Evolutionary conservation across 345 rosid species (phyloP).

Genomic region (Aquilaria malaccensis): DNA sequence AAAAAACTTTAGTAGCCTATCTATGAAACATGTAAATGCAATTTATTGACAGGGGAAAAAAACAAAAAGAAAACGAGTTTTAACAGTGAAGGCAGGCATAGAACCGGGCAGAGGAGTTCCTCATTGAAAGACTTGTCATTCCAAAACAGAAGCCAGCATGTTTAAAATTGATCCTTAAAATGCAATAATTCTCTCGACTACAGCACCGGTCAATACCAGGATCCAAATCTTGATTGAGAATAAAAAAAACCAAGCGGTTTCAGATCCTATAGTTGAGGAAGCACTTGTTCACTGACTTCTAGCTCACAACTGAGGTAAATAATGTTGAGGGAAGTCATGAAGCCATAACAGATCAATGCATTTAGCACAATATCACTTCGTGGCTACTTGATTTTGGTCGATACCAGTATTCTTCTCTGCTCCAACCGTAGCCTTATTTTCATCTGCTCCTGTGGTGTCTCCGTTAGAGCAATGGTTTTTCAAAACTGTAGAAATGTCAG

Average conservation of each 20-base stretch:
- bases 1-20: too few relatives aligned
- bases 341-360: background rate
- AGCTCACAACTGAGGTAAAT: background rate
- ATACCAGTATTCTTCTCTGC: conserved; percentile 18
- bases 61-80: too few relatives aligned
- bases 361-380: conserved; percentile 7
- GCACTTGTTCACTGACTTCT: conserved; percentile 5
- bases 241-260: background rate
- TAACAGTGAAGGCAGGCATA: too few relatives aligned
- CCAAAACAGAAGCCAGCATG: too few relatives aligned
- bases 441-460: conserved; percentile 38
- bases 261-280: conserved; percentile 6
- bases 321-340: background rate
- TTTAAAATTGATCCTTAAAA: too few relatives aligned
- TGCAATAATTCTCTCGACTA: conserved; percentile 12
- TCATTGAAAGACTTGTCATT: too few relatives aligned
- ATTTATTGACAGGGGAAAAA: too few relatives aligned
- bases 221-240: conserved; percentile 12
- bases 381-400: conserved; percentile 18
- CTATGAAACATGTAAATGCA: too few relatives aligned
- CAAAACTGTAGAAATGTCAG: conserved; percentile 64
- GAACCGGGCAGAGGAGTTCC: too few relatives aligned
- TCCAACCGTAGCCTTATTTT: conserved; percentile 31
- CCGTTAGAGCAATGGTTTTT: conserved; percentile 85
- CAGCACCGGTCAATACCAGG: conserved; percentile 7